These are phyloP conservation scores for Cladorrhinum sp. DNA, from an alignment of 2,329 filamentous ascomycete genomes.

Conservation along the genomic window DNA sequence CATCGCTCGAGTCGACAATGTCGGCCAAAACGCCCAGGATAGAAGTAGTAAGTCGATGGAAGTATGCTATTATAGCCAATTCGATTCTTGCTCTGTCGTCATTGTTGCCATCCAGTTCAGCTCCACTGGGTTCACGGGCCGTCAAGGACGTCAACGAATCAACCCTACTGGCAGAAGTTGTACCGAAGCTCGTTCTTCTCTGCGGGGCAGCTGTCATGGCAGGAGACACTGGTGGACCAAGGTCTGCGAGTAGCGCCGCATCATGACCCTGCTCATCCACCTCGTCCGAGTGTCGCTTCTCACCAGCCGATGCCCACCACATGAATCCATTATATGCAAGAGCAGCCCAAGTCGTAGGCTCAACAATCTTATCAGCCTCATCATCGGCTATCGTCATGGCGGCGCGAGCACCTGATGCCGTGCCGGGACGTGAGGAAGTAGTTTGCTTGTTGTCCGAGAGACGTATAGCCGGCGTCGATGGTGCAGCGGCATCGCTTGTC, in stretches of 20 bases:
- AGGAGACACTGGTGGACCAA: conserved; percentile 30
- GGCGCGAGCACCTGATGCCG: conserved; percentile 8
- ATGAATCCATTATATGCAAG: conserved; percentile 80
- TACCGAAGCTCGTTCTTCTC: conserved; percentile 27
- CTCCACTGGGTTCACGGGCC: conserved; percentile 30
- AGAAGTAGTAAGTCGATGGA: conserved; percentile 69
- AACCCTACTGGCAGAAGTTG: conserved; percentile 33
- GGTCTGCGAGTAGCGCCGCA: conserved; percentile 52
- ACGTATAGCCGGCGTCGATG: conserved; percentile 18
- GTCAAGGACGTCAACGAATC: conserved; percentile 47
- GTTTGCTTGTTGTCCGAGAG: conserved; percentile 15
- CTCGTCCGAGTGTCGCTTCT: conserved; percentile 61
- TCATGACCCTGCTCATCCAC: conserved; percentile 57
- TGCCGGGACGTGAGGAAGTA: conserved; percentile 19
- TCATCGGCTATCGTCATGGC: conserved; percentile 35
- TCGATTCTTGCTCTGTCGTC: conserved; percentile 50
- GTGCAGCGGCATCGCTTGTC: conserved; percentile 17
- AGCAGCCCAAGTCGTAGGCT: conserved; percentile 66
- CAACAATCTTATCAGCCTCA: conserved; percentile 54
- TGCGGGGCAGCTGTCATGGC: conserved; percentile 15
- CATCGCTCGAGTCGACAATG: conserved; percentile 51
- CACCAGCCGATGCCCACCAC: conserved; percentile 86
- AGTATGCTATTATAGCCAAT: conserved; percentile 74
- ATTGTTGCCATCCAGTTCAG: conserved; percentile 26
- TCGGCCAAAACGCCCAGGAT: conserved; percentile 62